Percentiles rank a stretch among this genome's conserved stretches.
phyloP scores from a whole-genome alignment of 371 early-diverging fungal species.

The Mucor lusitanicus region DNA sequence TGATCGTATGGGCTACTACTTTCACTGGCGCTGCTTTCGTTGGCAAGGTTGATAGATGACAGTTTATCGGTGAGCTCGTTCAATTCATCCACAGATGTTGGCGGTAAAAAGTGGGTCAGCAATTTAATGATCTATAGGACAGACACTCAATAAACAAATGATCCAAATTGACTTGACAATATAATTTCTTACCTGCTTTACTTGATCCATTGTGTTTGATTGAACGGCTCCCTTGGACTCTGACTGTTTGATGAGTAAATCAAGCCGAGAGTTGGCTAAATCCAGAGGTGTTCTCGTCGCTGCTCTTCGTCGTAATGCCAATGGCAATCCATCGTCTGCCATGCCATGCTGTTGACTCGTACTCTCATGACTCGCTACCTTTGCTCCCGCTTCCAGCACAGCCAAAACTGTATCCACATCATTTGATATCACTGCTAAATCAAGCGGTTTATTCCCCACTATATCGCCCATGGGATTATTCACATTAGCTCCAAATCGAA shows the following conservation, averaged over 20 bases:
- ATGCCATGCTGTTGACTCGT: not conserved
- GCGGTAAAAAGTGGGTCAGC: slow-evolving; percentile 34
- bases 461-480: slow-evolving; percentile 52
- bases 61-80: slow-evolving; percentile 18
- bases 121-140: slow-evolving; percentile 41
- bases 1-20: not conserved
- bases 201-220: slow-evolving; percentile 23
- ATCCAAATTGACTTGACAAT: too few species aligned
- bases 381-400: slow-evolving; percentile 40
- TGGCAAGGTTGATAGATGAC: slow-evolving; percentile 4
- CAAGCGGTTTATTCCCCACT: slow-evolving; percentile 49
- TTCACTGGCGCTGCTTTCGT: too few species aligned
- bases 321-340: slow-evolving; percentile 15
- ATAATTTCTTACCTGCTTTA: slow-evolving; percentile 25
- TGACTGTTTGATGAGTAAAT: slow-evolving; percentile 30
- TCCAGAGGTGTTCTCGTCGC: slow-evolving; percentile 34
- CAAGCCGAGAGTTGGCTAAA: slow-evolving; percentile 42
- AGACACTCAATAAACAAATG: not conserved
- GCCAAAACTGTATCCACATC: slow-evolving; percentile 46
- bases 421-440: slow-evolving; percentile 49
- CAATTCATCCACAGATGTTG: slow-evolving; percentile 10
- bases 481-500: slow-evolving; percentile 44
- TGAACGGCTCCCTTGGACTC: not conserved
- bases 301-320: slow-evolving; percentile 15
- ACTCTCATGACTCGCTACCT: not conserved